Evolutionary conservation across 306 rosid species (phyloP), one percentile per base, ranked within the genome.

Genomic region (Trichosanthes truncata): DNA sequence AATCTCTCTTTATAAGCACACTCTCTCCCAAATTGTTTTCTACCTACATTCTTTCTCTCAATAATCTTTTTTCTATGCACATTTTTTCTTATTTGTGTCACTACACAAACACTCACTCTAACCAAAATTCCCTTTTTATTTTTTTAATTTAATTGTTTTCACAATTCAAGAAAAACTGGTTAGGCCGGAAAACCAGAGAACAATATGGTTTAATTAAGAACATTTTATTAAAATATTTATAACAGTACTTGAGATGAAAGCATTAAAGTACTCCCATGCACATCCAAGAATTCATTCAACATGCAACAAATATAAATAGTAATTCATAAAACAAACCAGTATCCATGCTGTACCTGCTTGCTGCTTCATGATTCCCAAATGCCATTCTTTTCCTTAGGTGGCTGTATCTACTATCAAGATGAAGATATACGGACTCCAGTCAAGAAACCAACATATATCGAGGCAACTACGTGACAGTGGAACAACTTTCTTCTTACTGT

Each of bases 381-480:
- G 78, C 61, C 43, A 48, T 48, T 46, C 15, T 48, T 15, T 46
- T 73, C 11, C 38, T 73, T 15, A 45, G 11, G 43, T 73, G 40
- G 41, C 17, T 73, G 40, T 48, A 36, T 15, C 7, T 25, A 41
- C 3, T 72, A 45, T 46, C 60, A 72, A 45, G 59, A 46, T 72
- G 13, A 40, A 6, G 12, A 36, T 45, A 21, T 40, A 67, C 36
- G 53, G 6, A 71, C 63, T 46, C 61, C 8, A 57, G 20, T 52
- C 71, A 48, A 31, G 80, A 78, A 68, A 78, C 81, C 79, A 78
- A 59, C 48, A 71, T n/a, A n/a, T n/a, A n/a, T 33, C 21, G 48
- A 62, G 81, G 84, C 75, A 48, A 77, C 55, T 29, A 29, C 33
- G 33, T 29, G 65, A 72, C 65, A 17, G 69, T 74, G 72, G 36